Conservation (phyloP, 352 stramenopile species). For the Globisporangium splendens region DNA sequence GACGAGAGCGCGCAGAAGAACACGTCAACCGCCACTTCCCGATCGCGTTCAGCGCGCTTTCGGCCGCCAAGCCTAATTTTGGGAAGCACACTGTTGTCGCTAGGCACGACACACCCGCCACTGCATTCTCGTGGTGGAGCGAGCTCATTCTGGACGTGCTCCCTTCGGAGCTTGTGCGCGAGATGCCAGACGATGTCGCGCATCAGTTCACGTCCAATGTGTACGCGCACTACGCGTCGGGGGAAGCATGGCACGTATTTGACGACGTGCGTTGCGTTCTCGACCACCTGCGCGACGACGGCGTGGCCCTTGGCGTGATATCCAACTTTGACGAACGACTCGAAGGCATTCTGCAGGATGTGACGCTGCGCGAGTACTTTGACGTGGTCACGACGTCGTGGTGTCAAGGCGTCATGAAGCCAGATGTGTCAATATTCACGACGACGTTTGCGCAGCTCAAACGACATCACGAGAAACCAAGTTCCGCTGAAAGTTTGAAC, state of each 20-base stretch:
- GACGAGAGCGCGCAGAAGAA: constrained; percentile 11
- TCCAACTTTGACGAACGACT: constrained; percentile 83
- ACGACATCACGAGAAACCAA: too few species aligned
- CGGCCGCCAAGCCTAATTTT: constrained; percentile 45
- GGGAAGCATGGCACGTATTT: constrained; percentile 60
- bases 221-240: constrained; percentile 49
- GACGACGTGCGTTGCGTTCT: constrained; percentile 43
- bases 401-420: constrained; percentile 42
- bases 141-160: constrained; percentile 49
- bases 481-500: background rate
- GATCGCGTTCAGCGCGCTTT: constrained; percentile 30
- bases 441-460: constrained; percentile 38
- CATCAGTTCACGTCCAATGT: constrained; percentile 36
- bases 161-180: constrained; percentile 18
- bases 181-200: constrained; percentile 13
- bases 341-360: constrained; percentile 29
- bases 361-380: constrained; percentile 47
- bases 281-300: constrained; percentile 18
- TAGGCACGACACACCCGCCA: background rate
- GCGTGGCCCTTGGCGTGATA: constrained; percentile 51
- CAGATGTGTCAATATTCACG: constrained; percentile 50
- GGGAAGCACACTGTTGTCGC: constrained; percentile 10
- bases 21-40: constrained; percentile 36
- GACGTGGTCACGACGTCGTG: constrained; percentile 64
- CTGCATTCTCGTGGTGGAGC: constrained; percentile 52